Conservation (phyloP, 805 yeast genomes). For the Myxozyma melibiosi region DNA sequence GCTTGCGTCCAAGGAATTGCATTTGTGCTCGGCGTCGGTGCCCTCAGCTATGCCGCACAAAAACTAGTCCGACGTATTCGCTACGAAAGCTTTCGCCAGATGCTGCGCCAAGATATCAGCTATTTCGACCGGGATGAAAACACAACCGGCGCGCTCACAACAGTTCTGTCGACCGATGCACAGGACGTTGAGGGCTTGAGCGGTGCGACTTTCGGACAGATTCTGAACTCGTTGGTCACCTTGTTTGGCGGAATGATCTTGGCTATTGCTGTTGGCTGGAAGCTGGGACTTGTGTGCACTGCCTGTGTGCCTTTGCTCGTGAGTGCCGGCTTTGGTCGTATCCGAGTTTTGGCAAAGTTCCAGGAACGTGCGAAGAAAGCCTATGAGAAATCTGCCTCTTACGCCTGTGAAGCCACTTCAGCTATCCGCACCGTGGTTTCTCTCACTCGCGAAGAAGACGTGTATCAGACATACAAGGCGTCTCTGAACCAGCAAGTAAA, state of each 20-base stretch:
- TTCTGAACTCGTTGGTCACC: conserved; percentile 41
- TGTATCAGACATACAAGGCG: conserved; percentile 37
- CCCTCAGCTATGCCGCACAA: conserved; percentile 37
- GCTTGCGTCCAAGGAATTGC: conserved; percentile 44
- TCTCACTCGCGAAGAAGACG: conserved; percentile 47
- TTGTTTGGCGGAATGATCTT: conserved; percentile 43
- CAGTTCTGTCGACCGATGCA: conserved; percentile 37
- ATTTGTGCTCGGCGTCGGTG: conserved; percentile 45
- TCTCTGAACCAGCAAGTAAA: conserved; percentile 18
- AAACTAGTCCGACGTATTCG: conserved; percentile 37
- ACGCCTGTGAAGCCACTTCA: conserved; percentile 46
- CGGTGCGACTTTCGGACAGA: conserved; percentile 41
- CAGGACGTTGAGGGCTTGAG: conserved; percentile 39
- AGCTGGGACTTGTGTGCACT: conserved; percentile 47
- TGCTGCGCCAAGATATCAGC: conserved; percentile 38
- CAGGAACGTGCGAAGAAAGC: conserved; percentile 44
- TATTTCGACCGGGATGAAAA: conserved; percentile 38
- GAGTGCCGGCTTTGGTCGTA: conserved; percentile 45
- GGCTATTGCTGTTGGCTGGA: conserved; percentile 47
- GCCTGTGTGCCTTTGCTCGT: conserved; percentile 40
- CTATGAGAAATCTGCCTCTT: conserved; percentile 45
- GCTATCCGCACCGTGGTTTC: conserved; percentile 49
- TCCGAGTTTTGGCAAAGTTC: conserved; percentile 42
- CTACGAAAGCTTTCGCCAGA: conserved; percentile 33
- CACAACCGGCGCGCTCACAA: conserved; percentile 37